Evolutionary conservation across 148 eudicot genomes (phyloP).

Genomic region (Vaccinium corymbosum): DNA sequence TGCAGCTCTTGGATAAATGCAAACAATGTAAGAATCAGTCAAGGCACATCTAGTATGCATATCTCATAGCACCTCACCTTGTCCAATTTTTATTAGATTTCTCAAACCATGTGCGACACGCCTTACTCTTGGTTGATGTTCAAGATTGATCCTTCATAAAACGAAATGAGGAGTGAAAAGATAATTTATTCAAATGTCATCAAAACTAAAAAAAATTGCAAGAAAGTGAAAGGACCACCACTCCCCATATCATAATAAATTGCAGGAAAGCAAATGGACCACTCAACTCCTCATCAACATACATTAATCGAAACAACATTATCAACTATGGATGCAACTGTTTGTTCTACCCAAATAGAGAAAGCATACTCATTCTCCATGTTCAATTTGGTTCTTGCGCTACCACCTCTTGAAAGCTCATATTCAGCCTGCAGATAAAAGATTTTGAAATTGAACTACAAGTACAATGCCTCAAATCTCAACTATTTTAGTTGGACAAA

Average conservation of each 20-base stretch:
- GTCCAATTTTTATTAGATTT: conserved; percentile 76
- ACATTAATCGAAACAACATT: background rate
- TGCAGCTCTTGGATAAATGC: background rate
- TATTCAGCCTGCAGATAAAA: conserved; percentile 57
- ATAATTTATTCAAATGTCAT: conserved; percentile 10
- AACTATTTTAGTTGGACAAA: background rate
- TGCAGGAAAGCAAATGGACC: background rate
- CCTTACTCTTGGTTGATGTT: conserved; percentile 85
- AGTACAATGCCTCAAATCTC: background rate
- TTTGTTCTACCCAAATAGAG: conserved; percentile 19
- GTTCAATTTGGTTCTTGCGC: conserved; percentile 67
- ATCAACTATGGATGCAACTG: background rate
- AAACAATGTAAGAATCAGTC: background rate
- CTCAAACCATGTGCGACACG: conserved; percentile 76
- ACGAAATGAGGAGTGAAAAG: conserved; percentile 13
- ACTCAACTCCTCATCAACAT: background rate
- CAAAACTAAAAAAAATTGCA: background rate
- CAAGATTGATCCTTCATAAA: conserved; percentile 76
- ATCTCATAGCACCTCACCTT: conserved; percentile 50
- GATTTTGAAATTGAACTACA: conserved; percentile 4
- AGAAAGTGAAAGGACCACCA: background rate
- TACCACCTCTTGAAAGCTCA: conserved; percentile 67
- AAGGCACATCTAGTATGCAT: background rate
- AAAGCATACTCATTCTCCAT: conserved; percentile 75
- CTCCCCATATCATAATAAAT: background rate